A percentile compares a stretch with the other conserved stretches of the same genome.
Conservation (phyloP, 2,329 filamentous ascomycete genomes). For the Xylariaceae sp. region DNA sequence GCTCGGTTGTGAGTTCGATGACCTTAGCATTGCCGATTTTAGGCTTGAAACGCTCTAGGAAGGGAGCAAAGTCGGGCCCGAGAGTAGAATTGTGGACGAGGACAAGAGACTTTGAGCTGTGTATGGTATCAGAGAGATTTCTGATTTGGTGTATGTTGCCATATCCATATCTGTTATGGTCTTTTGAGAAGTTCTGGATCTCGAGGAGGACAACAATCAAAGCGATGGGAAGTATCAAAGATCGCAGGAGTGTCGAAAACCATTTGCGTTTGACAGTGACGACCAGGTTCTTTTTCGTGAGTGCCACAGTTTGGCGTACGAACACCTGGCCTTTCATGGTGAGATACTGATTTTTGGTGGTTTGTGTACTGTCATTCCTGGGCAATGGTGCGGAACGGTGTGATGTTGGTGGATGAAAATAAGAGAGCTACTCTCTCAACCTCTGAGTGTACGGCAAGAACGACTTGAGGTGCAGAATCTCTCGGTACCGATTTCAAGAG, state of each 20-base stretch:
- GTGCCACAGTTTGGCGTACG: slow-evolving; percentile 25
- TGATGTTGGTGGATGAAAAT: too few species aligned
- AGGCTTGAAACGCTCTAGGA: slow-evolving; percentile 21
- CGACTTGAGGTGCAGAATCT: too few species aligned
- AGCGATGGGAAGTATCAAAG: slow-evolving; percentile 24
- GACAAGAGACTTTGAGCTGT: slow-evolving; percentile 23
- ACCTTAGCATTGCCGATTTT: slow-evolving; percentile 20
- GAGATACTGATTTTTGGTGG: neutral
- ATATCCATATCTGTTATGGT: slow-evolving; percentile 22
- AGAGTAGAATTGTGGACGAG: slow-evolving; percentile 20
- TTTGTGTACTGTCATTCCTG: too few species aligned
- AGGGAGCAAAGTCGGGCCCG: slow-evolving; percentile 23
- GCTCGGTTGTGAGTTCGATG: slow-evolving; percentile 14
- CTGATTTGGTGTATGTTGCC: slow-evolving; percentile 15
- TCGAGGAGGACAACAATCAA: slow-evolving; percentile 26
- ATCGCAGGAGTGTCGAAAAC: slow-evolving; percentile 26
- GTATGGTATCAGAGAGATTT: slow-evolving; percentile 23
- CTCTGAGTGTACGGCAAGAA: too few species aligned
- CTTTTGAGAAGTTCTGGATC: slow-evolving; percentile 24
- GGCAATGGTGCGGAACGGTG: too few species aligned
- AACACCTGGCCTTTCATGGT: slow-evolving; percentile 17
- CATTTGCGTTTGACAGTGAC: slow-evolving; percentile 23
- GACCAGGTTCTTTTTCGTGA: slow-evolving; percentile 28
- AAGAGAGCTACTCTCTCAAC: too few species aligned
- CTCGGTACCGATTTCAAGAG: too few species aligned